Conservation (phyloP, 129 eudicot species). For the Helianthus annuus region HanXRQr2.0-SUNRISE NC_035446.2:158706575-158707074, state of each 20-base stretch:
- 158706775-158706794: too few relatives aligned
- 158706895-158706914: slow-evolving; percentile 69
- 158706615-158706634: too few relatives aligned
- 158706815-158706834: not conserved
- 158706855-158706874: slow-evolving; percentile 90
- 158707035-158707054: slow-evolving; percentile 78
- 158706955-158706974: slow-evolving; percentile 74
- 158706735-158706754: too few relatives aligned
- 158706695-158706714: too few relatives aligned
- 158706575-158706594: too few relatives aligned
- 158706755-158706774: too few relatives aligned
- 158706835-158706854: slow-evolving; percentile 73
- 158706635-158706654: too few relatives aligned
- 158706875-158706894: slow-evolving; percentile 73
- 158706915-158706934: slow-evolving; percentile 84
- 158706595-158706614: too few relatives aligned
- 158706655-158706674: too few relatives aligned
- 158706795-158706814: too few relatives aligned
- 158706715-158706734: too few relatives aligned
- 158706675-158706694: too few relatives aligned
- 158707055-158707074: slow-evolving; percentile 85
- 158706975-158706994: slow-evolving; percentile 78
- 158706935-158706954: slow-evolving; percentile 90
- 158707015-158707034: slow-evolving; percentile 76
- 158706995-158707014: slow-evolving; percentile 84